Base-by-base conservation (phyloP, 257 asterid species). In the Misopates orontium region DNA sequence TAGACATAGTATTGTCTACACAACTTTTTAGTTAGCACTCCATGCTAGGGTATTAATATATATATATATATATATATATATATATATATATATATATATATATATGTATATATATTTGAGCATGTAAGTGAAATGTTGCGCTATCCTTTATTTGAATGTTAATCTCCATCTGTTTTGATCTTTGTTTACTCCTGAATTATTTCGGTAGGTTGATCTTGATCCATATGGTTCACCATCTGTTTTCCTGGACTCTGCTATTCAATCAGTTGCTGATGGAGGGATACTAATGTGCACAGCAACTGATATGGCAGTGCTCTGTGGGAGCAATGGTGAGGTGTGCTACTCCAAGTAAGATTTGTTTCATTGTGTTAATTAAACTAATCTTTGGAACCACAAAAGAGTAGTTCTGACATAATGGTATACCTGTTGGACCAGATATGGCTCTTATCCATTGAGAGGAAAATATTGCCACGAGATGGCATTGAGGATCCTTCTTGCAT, bases 391-490 rank as follows among this genome's bases (percentile, higher is more conserved):
- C 47, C 53, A 42, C 23, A 24, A 40, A 64, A 60, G 53, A 55
- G 60, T 73, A 39, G 24, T 47, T 45, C 73, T 87, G 63, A 70
- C 66, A 8, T 54, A 11, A 19, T 73, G 21, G 67, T 69, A 32
- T 54, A 62, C 68, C 48, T 73, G 58, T 76, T 67, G 69, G 62
- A 64, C 55, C 70, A 93, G 99, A 80, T 93, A 93, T 68, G 99
- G 97, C 70, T 82, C 99, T 67, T 90, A 94, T 75, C 97, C 99
- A 1, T 63, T 86, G 85, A 83, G 87, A 82, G 99, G 95, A 74
- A 94, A 86, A 75, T 94, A 94, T 82, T 88, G 95, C 75, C 99
- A 94, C 59, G 99, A 94, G 78, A 84, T 94, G 97, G 99, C 99
- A 2, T 78, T 94, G 89, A 82, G 99, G 81, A 86, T 94, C 58